These are phyloP conservation scores for Flaveria trinervia DNA, from an alignment of 129 eudicot species.

Conservation along the genomic window DNA sequence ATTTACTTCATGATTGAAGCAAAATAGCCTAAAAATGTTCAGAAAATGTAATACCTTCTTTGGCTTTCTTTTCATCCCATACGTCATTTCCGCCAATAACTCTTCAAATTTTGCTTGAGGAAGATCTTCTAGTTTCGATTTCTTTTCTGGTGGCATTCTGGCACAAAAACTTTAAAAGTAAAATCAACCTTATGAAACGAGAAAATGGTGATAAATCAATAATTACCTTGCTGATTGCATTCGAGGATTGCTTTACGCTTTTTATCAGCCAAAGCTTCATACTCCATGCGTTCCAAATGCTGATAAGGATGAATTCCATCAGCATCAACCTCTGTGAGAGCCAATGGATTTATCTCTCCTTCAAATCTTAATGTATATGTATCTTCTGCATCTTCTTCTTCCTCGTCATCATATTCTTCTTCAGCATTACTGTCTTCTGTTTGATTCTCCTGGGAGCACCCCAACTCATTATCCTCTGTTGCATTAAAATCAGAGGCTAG, in stretches of 20 bases:
- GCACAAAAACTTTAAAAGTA: slow-evolving; percentile 16
- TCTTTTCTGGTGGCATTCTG: slow-evolving; percentile 66
- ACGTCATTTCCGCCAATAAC: slow-evolving; percentile 49
- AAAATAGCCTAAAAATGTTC: slow-evolving; percentile 3
- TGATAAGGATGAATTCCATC: slow-evolving; percentile 63
- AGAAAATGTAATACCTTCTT: slow-evolving; percentile 57
- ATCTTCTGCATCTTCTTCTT: slow-evolving; percentile 48
- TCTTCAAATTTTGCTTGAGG: slow-evolving; percentile 53
- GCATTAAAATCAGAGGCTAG: slow-evolving; percentile 15
- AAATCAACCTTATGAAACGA: background rate
- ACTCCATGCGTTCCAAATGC: slow-evolving; percentile 64
- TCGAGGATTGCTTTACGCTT: slow-evolving; percentile 55
- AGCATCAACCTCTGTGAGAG: slow-evolving; percentile 55
- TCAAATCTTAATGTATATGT: slow-evolving; percentile 46
- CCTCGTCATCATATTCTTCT: slow-evolving; percentile 46
- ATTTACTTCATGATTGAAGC: background rate
- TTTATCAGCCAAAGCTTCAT: slow-evolving; percentile 74
- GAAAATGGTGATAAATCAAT: background rate
- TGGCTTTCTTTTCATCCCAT: slow-evolving; percentile 56
- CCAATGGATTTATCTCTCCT: slow-evolving; percentile 65
- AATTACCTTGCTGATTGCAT: slow-evolving; percentile 24
- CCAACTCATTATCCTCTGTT: slow-evolving; percentile 18
- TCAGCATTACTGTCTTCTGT: slow-evolving; percentile 32
- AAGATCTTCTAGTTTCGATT: slow-evolving; percentile 50
- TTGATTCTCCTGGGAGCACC: slow-evolving; percentile 22